Conservation (phyloP, 2,329 filamentous ascomycete species). For the Huntiella abstrusa region DNA sequence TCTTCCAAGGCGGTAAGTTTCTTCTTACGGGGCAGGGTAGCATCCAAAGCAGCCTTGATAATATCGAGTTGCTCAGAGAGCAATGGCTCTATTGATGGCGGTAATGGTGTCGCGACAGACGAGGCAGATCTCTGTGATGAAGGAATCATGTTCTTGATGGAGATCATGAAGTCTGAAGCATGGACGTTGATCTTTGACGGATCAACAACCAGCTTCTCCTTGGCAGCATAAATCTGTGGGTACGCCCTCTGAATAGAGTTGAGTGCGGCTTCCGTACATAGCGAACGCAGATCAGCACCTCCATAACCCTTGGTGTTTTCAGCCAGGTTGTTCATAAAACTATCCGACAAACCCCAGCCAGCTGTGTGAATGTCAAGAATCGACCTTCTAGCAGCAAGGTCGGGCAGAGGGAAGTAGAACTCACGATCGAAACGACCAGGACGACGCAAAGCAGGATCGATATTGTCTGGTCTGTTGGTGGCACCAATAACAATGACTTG, state of each 20-base stretch:
- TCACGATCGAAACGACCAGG: constrained; percentile 93
- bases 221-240: constrained; percentile 84
- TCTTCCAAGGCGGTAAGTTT: constrained; percentile 80
- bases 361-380: constrained; percentile 93
- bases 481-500: constrained; percentile 97
- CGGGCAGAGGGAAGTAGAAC: constrained; percentile 91
- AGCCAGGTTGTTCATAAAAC: constrained; percentile 69
- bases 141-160: constrained; percentile 87
- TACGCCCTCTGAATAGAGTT: constrained; percentile 93
- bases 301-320: constrained; percentile 90
- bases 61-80: constrained; percentile 51
- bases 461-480: constrained; percentile 92
- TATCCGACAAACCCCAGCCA: constrained; percentile 66
- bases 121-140: constrained; percentile 83
- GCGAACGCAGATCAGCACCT: constrained; percentile 78
- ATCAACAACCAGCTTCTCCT: constrained; percentile 77
- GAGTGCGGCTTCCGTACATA: constrained; percentile 88
- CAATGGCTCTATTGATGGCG: constrained; percentile 62
- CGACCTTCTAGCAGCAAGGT: constrained; percentile 56
- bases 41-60: constrained; percentile 52
- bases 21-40: constrained; percentile 68
- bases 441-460: constrained; percentile 84
- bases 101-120: constrained; percentile 65
- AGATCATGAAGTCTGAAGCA: constrained; percentile 92
- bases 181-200: constrained; percentile 67